Base-by-base conservation (phyloP, 2,329 filamentous ascomycete species). In the Clonostachys rosea region DNA sequence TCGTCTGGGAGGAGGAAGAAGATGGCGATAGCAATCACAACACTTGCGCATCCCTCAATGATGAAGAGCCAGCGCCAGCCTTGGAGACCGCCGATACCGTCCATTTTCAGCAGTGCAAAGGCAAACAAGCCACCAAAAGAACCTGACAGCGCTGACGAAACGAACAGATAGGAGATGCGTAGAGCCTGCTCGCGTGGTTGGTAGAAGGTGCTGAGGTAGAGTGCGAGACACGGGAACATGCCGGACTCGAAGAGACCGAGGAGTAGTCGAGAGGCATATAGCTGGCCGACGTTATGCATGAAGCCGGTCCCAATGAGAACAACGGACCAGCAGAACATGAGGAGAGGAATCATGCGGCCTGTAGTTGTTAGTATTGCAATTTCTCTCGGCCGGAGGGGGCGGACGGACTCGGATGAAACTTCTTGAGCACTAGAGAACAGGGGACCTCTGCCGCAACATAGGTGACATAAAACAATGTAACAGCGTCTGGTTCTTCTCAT, bases 1-100 rank as follows among this genome's bases (percentile, higher is more conserved):
- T 91, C 95, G 60, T 95, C 88, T 52, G 90, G 81, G 2, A 95
- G 87, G 69, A 87, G 80, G 82, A 84, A 91, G 67, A 87, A 91
- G 2, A 81, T 86, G 1, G 73, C 64, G 6, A 87, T 53, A 3
- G 86, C 89, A 18, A 90, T 74, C 2, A 89, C 2, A 2, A 91
- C 73, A 0, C 88, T 91, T 1, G 81, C 71, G 2, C 88, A 68
- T 6, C 89, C 89, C 66, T 89, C 84, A 20, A 87, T 69, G 49
- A 88, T 80, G 56, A 85, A 85, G 47, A 85, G 83, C 83, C 78
- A 86, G 1, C 74, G 73, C 79, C 81, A 86, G 20, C 81, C 81
- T 5, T 69, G 60, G 20, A 74, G 67, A 2, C 75, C 75, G 4
- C 75, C 77, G 11, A 85, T 66, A 2, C 85, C 84, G 50, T 83